Evolutionary conservation across 129 eudicot species (phyloP).

Genomic region (Pittosporum tobira): DNA sequence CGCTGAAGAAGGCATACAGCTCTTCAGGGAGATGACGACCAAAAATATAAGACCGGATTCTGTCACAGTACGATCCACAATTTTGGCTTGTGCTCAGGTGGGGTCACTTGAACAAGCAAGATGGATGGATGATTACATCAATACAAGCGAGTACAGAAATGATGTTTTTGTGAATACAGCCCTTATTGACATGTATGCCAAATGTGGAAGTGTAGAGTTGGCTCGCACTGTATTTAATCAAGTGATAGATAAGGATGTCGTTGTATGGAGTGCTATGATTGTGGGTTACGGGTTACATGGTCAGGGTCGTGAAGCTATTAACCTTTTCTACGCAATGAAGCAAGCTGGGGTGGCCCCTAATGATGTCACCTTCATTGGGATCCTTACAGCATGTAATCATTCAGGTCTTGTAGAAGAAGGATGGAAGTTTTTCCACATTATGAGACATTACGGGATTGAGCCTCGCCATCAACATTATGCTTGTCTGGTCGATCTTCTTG

Average conservation of each 20-base stretch:
- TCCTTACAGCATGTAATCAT: slow-evolving; percentile 71
- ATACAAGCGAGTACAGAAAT: slow-evolving; percentile 18
- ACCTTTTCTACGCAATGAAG: slow-evolving; percentile 51
- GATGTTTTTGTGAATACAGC: slow-evolving; percentile 52
- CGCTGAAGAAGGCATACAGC: slow-evolving; percentile 45
- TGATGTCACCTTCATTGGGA: slow-evolving; percentile 70
- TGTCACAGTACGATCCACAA: slow-evolving; percentile 43
- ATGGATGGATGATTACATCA: slow-evolving; percentile 44
- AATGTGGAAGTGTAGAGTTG: slow-evolving; percentile 68
- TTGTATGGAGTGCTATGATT: slow-evolving; percentile 85
- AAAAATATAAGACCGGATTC: slow-evolving; percentile 52
- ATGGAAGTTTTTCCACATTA: slow-evolving; percentile 46
- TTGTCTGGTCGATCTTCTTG: slow-evolving; percentile 70
- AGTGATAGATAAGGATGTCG: slow-evolving; percentile 45
- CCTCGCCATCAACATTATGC: slow-evolving; percentile 74
- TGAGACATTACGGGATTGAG: slow-evolving; percentile 44
- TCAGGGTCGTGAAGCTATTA: slow-evolving; percentile 50
- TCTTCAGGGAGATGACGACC: slow-evolving; percentile 43
- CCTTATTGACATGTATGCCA: slow-evolving; percentile 82
- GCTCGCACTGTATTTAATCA: slow-evolving; percentile 51
- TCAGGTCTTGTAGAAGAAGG: slow-evolving; percentile 75
- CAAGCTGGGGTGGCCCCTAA: slow-evolving; percentile 43
- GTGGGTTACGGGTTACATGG: slow-evolving; percentile 74
- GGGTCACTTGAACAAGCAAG: slow-evolving; percentile 67
- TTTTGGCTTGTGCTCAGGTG: slow-evolving; percentile 60